Percentiles rank a stretch among this genome's conserved stretches.
Conservation (phyloP, 257 asterid species). For the Solanum piurae region DNA sequence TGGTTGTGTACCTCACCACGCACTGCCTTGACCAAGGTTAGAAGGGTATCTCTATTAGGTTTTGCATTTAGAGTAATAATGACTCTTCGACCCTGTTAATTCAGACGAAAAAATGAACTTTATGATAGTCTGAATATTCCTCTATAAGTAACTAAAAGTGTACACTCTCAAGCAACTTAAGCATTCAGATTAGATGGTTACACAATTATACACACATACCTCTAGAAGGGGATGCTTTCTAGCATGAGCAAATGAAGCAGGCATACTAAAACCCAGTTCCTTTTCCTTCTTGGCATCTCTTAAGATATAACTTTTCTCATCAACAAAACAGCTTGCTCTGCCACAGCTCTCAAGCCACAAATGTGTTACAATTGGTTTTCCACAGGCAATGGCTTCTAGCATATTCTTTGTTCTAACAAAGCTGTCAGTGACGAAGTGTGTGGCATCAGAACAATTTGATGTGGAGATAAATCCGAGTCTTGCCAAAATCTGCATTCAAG, state of each 20-base stretch:
- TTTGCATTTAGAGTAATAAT: constrained; percentile 51
- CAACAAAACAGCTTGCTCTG: constrained; percentile 44
- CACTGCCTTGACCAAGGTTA: constrained; percentile 52
- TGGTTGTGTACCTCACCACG: constrained; percentile 50
- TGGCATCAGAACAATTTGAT: constrained; percentile 53
- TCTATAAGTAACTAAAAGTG: not conserved
- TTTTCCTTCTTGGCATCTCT: constrained; percentile 79
- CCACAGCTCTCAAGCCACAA: constrained; percentile 76
- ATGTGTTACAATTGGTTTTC: constrained; percentile 67
- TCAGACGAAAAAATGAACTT: constrained; percentile 1
- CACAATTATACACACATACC: constrained; percentile 19
- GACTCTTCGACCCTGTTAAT: constrained; percentile 50
- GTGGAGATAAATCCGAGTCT: constrained; percentile 47
- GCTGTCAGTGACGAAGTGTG: constrained; percentile 66
- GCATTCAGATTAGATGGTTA: not conserved
- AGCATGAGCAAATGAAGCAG: constrained; percentile 48
- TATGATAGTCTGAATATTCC: not conserved
- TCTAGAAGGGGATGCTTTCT: constrained; percentile 49
- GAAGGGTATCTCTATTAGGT: constrained; percentile 42
- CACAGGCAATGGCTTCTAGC: constrained; percentile 71
- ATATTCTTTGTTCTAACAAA: constrained; percentile 67
- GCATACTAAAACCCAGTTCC: constrained; percentile 62
- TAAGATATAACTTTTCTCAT: constrained; percentile 49
- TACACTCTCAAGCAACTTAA: not conserved
- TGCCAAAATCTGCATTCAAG: constrained; percentile 33